Conservation (phyloP, 371 early-diverging fungal species). For the Sporodiniella umbellata region DNA sequence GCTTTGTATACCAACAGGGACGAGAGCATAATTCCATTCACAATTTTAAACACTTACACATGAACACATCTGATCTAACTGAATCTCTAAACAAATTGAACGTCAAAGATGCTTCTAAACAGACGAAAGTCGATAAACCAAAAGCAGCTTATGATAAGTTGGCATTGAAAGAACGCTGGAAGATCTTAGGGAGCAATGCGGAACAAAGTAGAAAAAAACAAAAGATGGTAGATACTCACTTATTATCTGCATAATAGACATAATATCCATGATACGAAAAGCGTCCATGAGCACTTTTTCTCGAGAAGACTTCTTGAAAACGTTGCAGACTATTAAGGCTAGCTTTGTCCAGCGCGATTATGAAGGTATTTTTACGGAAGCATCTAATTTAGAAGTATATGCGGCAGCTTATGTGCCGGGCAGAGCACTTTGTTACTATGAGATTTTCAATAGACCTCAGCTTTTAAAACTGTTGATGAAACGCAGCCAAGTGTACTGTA, state of each 20-base stretch:
- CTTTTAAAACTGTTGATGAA: constrained; percentile 46
- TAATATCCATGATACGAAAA: constrained; percentile 63
- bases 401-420: constrained; percentile 85
- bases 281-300: constrained; percentile 62
- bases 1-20: neutral
- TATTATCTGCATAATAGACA: constrained; percentile 29
- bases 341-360: constrained; percentile 82
- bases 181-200: constrained; percentile 44
- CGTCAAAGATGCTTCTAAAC: neutral
- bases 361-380: constrained; percentile 76
- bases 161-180: constrained; percentile 32
- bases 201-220: constrained; percentile 48
- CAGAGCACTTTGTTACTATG: constrained; percentile 82
- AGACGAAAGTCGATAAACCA: constrained; percentile 1
- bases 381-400: constrained; percentile 73
- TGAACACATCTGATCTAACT: neutral
- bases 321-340: constrained; percentile 73
- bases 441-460: constrained; percentile 61
- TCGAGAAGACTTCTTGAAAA: constrained; percentile 56
- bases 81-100: constrained; percentile 9
- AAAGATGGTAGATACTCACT: neutral
- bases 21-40: too few relatives aligned
- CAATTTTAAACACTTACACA: too few relatives aligned
- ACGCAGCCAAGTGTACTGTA: constrained; percentile 49
- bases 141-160: constrained; percentile 25